Evolutionary conservation across 2,329 filamentous ascomycete genomes (phyloP).

Genomic region (Colletotrichum noveboracense): DNA sequence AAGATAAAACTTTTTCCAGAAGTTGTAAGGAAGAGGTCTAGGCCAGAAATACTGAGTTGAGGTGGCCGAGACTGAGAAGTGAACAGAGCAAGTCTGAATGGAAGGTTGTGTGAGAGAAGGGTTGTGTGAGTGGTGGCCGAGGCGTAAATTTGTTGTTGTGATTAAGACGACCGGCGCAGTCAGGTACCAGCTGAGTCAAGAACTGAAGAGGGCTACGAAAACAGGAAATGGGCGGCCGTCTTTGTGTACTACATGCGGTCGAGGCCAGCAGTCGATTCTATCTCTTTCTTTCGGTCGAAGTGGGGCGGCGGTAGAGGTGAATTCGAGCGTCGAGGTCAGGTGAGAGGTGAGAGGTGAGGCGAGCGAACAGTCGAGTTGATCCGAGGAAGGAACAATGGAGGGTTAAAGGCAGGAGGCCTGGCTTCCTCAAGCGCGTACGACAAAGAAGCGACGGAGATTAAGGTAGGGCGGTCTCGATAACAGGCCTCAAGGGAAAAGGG

Average conservation of each 20-base stretch:
- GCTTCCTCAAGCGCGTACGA: constrained; percentile 13
- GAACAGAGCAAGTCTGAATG: not conserved
- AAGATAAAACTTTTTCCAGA: not conserved
- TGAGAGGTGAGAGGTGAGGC: not conserved
- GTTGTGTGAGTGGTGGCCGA: not conserved
- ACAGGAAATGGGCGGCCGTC: not conserved
- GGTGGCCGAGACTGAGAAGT: not conserved
- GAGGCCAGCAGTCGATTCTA: not conserved
- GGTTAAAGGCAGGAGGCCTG: constrained; percentile 6
- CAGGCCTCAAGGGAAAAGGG: constrained; percentile 7
- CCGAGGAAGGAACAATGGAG: constrained; percentile 1
- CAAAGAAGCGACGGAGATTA: constrained; percentile 1
- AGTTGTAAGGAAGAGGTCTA: not conserved
- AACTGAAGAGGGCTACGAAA: constrained; percentile 17
- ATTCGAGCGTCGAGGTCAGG: not conserved
- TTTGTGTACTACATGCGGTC: constrained; percentile 1
- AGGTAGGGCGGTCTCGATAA: constrained; percentile 4
- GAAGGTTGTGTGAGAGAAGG: not conserved
- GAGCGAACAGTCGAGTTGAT: constrained; percentile 2
- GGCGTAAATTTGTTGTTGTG: not conserved
- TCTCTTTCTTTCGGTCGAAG: not conserved
- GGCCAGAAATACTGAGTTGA: not conserved
- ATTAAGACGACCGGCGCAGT: constrained; percentile 16
- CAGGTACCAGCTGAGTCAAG: constrained; percentile 22
- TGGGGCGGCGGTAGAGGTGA: not conserved